Evolutionary conservation across 2,329 filamentous ascomycete genomes (phyloP).

Genomic region (Colletotrichum sp.): DNA sequence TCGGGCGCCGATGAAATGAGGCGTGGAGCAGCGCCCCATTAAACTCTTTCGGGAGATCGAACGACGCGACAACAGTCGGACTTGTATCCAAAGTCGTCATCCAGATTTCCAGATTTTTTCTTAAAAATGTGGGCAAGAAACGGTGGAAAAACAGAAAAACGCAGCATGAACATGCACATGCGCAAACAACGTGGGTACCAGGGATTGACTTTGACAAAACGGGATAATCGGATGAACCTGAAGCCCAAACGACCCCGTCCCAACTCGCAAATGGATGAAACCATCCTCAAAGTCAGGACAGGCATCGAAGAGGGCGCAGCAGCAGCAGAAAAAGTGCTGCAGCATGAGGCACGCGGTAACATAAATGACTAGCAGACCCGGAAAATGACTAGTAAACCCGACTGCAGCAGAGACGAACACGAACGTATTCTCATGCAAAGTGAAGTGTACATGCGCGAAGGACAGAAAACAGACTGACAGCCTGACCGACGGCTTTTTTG

Average conservation of each 20-base stretch:
- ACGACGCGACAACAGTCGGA: background rate
- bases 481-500: background rate
- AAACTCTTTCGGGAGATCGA: background rate
- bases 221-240: slow-evolving; percentile 3
- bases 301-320: background rate
- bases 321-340: background rate
- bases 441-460: background rate
- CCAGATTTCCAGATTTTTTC: background rate
- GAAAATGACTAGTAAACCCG: background rate
- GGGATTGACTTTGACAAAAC: background rate
- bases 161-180: background rate
- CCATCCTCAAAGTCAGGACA: background rate
- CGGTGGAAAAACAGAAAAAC: background rate
- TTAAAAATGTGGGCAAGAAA: background rate
- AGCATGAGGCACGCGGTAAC: background rate
- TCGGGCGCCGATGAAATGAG: slow-evolving; percentile 8
- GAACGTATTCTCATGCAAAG: background rate
- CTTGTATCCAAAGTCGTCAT: slow-evolving; percentile 4
- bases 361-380: background rate
- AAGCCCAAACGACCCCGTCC: background rate
- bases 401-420: background rate
- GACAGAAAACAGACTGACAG: background rate
- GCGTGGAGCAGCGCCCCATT: slow-evolving; percentile 8
- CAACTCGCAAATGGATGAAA: background rate
- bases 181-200: background rate